Percentiles rank a stretch among this genome's conserved stretches.
Evolutionary conservation across 2,329 filamentous ascomycete genomes (phyloP).

Genomic region (Didymella arachidicola): DNA sequence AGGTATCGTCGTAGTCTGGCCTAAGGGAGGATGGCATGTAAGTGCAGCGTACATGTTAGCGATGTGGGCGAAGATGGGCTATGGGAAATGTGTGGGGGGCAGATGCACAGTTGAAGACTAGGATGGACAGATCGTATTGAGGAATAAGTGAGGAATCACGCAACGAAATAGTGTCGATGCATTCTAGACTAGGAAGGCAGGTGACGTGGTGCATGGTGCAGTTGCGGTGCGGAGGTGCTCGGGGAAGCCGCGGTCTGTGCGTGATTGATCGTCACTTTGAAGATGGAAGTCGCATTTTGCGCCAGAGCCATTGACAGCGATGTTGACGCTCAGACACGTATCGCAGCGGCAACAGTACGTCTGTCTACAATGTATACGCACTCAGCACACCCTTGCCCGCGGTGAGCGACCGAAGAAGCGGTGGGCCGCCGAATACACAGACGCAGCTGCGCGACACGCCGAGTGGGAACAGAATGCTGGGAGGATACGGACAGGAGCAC

Average conservation of each 20-base stretch:
- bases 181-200: constrained; percentile 26
- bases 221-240: constrained; percentile 34
- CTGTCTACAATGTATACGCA: constrained; percentile 41
- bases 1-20: constrained; percentile 72
- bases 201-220: constrained; percentile 29
- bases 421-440: constrained; percentile 35
- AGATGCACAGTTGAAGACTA: constrained; percentile 1
- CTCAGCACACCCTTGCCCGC: constrained; percentile 27
- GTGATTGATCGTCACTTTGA: constrained; percentile 11
- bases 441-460: constrained; percentile 23
- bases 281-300: constrained; percentile 13
- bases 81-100: not conserved
- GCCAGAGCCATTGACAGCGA: constrained; percentile 35
- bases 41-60: constrained; percentile 61
- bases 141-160: constrained; percentile 4
- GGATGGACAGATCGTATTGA: constrained; percentile 4
- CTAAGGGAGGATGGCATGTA: constrained; percentile 74
- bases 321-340: constrained; percentile 42
- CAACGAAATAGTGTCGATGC: constrained; percentile 13
- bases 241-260: constrained; percentile 27
- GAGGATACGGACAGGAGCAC: constrained; percentile 38
- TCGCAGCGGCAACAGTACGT: constrained; percentile 38
- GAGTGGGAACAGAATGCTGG: constrained; percentile 42
- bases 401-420: constrained; percentile 25
- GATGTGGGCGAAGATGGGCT: not conserved